Evolutionary conservation across 2,329 filamentous ascomycete genomes (phyloP).

Genomic region (Penicillium vulpinum): DNA sequence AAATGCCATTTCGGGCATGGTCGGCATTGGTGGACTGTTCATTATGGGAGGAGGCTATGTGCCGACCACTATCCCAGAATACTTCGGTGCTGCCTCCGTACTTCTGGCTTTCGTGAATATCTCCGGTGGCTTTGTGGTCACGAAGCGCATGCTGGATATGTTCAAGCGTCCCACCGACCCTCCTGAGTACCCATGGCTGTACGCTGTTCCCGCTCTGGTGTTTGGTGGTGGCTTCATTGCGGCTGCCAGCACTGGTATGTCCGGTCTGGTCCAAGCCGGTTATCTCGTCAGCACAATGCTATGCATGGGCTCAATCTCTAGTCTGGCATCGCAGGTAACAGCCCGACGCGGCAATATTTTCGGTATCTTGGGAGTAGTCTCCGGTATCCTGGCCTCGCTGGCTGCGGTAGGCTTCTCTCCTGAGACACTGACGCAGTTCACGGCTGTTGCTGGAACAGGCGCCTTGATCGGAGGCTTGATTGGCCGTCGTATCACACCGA

Average conservation of each 20-base stretch:
- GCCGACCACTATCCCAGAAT: conserved; percentile 75
- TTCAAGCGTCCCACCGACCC: conserved; percentile 83
- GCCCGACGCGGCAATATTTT: conserved; percentile 83
- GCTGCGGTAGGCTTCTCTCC: conserved; percentile 77
- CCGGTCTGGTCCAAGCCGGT: conserved; percentile 80
- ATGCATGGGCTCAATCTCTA: conserved; percentile 80
- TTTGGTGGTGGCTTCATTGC: conserved; percentile 81
- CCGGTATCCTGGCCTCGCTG: conserved; percentile 79
- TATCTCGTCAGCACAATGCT: conserved; percentile 82
- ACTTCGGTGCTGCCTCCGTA: conserved; percentile 75
- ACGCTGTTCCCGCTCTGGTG: conserved; percentile 71
- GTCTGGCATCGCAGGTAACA: conserved; percentile 77
- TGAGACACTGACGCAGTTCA: conserved; percentile 77
- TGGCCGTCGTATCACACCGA: conserved; percentile 82
- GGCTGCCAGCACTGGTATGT: conserved; percentile 76
- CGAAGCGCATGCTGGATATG: conserved; percentile 92
- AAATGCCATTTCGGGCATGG: conserved; percentile 90
- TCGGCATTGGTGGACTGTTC: conserved; percentile 84
- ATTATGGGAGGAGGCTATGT: conserved; percentile 80
- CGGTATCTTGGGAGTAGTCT: conserved; percentile 79
- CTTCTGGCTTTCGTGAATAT: conserved; percentile 86
- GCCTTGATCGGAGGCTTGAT: conserved; percentile 71
- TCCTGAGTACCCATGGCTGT: conserved; percentile 84
- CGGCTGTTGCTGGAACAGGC: conserved; percentile 71
- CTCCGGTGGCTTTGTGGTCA: conserved; percentile 85